phyloP scores from a whole-genome alignment of 139 green algal species.

The Picochlorum sp. region DNA sequence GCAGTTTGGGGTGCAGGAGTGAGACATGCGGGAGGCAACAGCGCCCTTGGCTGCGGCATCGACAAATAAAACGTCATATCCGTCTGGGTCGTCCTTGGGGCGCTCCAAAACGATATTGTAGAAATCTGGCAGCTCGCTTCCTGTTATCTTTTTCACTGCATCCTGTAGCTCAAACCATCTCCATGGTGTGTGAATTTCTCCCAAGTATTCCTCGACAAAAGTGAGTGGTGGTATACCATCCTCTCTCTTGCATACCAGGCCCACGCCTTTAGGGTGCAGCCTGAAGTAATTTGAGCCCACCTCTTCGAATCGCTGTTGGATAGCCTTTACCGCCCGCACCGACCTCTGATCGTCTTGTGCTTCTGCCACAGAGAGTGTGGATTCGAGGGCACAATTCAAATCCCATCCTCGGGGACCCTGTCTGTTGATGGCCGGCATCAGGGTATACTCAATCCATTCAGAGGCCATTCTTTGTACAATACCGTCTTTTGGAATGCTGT shows the following conservation, averaged over 20 bases:
- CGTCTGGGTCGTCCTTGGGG: constrained; percentile 38
- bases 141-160: constrained; percentile 59
- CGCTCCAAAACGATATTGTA: constrained; percentile 77
- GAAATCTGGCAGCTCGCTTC: constrained; percentile 81
- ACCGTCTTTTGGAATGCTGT: not conserved
- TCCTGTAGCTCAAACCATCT: constrained; percentile 92
- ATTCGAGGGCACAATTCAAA: constrained; percentile 28
- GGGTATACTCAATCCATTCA: constrained; percentile 54
- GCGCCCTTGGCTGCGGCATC: constrained; percentile 81
- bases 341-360: constrained; percentile 16
- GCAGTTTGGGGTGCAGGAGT: constrained; percentile 93
- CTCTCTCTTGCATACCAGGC: constrained; percentile 52
- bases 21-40: constrained; percentile 80
- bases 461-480: constrained; percentile 8
- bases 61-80: constrained; percentile 79
- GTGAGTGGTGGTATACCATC: constrained; percentile 63
- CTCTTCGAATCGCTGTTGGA: constrained; percentile 37
- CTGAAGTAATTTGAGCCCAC: constrained; percentile 74
- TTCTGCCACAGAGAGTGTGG: constrained; percentile 13
- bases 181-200: constrained; percentile 83
- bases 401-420: constrained; percentile 54
- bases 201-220: constrained; percentile 90
- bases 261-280: constrained; percentile 80
- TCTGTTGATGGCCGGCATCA: constrained; percentile 54
- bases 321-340: constrained; percentile 25